Percentiles rank a stretch among this genome's conserved stretches.
These are phyloP conservation scores for Colletotrichum lini DNA, from an alignment of 2,329 filamentous ascomycete genomes.

Conservation along the genomic window DNA sequence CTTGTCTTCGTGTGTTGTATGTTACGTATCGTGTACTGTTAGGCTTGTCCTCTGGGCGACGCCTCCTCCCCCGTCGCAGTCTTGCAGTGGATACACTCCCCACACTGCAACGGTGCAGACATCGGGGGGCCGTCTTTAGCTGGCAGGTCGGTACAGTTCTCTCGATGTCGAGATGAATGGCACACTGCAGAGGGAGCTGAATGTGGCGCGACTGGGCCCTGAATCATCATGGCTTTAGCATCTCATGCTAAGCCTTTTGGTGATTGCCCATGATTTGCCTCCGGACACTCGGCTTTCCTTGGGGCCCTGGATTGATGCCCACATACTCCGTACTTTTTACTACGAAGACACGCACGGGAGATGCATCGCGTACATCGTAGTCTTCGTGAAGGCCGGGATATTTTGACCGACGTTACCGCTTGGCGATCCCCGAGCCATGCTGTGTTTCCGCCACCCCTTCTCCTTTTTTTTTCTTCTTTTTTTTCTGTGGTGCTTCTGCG, in stretches of 20 bases:
- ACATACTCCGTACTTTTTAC: too few species aligned
- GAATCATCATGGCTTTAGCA: constrained; percentile 29
- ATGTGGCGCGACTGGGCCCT: constrained; percentile 1
- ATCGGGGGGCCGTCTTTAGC: not conserved
- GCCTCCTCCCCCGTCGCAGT: constrained; percentile 26
- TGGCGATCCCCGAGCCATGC: constrained; percentile 21
- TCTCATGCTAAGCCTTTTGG: constrained; percentile 34
- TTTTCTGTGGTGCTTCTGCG: constrained; percentile 4
- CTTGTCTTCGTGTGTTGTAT: too few species aligned
- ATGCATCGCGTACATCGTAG: not conserved
- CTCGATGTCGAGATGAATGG: not conserved
- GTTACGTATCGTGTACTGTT: not conserved
- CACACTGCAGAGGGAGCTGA: not conserved
- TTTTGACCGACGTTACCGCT: constrained; percentile 22
- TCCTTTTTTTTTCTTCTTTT: not conserved
- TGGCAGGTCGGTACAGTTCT: constrained; percentile 1
- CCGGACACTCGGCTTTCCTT: constrained; percentile 14
- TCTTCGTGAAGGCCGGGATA: constrained; percentile 1
- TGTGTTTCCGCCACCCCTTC: constrained; percentile 4
- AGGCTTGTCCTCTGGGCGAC: constrained; percentile 14
- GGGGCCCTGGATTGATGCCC: not conserved
- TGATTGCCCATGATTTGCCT: constrained; percentile 32
- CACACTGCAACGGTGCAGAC: not conserved
- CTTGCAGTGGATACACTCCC: not conserved
- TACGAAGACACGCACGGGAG: not conserved